Evolutionary conservation across 2,329 filamentous ascomycete genomes (phyloP), one percentile per base, ranked within the genome.

Genomic region (Diplocarpon rosae): DNA sequence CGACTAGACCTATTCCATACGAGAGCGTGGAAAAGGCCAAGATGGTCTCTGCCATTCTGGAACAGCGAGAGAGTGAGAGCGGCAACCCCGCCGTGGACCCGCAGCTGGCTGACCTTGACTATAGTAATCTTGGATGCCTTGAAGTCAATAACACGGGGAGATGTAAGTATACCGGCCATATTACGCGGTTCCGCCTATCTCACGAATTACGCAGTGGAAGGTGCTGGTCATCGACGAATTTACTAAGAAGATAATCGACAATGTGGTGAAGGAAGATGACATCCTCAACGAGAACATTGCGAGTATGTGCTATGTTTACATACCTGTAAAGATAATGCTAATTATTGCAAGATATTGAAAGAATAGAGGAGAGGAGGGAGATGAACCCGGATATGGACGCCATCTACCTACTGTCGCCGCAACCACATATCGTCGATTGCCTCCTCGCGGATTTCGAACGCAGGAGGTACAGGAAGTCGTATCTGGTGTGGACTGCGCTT

Each of bases 271-370:
- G 59, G 85, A 95, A 70, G 90, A 98, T 76, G 87, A 95, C 60
- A 93, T 98, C 55, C 82, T 98, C 67, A 93, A 94, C 63, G 80
- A 88, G 66, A 95, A 95, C 63, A 85, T 98, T 65, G 90, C 89
- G 55, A 95, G 89, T 95, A 57, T 37, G 59, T 59, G n/a, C 28
- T 13, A 13, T 27, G 13, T 20, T 37, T 14, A 13, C 14, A n/a
- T 14, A 13, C 6, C 12, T 29, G 27, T 17, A 15, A 20, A 15
- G 15, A 12, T 42, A 35, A 34, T 47, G 33, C 48, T 53, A 42
- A 53, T 33, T 45, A 37, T 41, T 48, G 16, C 47, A 65, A 94
- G 89, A 95, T 66, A 90, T 98, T 64, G 90, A 96, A 71, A 78
- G 78, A 60, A 93, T 98, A 66, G 89, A 95, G 69, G 79, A 92